Evolutionary conservation across 1,139 yeast genomes (phyloP), one percentile per base, ranked within the genome.

Genomic region (Waltiozyma sp.): DNA sequence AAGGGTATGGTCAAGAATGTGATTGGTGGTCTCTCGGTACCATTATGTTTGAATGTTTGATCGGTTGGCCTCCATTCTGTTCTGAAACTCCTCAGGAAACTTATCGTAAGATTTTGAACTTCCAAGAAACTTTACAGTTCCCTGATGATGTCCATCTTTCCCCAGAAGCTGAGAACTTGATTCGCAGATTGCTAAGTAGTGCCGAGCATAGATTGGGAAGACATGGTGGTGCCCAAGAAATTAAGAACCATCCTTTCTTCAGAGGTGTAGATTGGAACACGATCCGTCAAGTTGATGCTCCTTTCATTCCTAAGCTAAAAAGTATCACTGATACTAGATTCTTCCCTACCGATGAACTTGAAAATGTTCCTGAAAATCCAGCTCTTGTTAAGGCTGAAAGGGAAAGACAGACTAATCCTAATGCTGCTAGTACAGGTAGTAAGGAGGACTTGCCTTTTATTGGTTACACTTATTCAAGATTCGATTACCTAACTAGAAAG

Each of bases 1-100:
- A 91, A 67, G 99, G 99, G 3, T 93, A 91, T 63, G 96, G 98
- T 16, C 97, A 89, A 65, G 97, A 91, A 61, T 93, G 99, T 66
- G 99, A 91, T 63, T 91, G 99, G 99, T 91, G 98, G 98, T 87
- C 96, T 5, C 68, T 91, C 37, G 99, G 99, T 24, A 96, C 97
- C 1, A 91, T 91, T 60, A 91, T 91, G 99, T 91, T 86, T 66
- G 99, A 91, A 69, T 91, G 98, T 69, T 70, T 91, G 50, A 87
- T 91, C 50, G 99, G 99, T 18, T 91, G 98, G 97, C 98, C 99
- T 19, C 99, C 99, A 44, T 91, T 91, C 65, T 93, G 98, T 65
- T 84, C 95, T 1, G 98, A 91, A 60, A 87, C 96, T 5, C 97
- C 98, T n/a, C 96, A 89, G 55, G 98, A 91, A 56, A 91, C 98